phyloP scores from a whole-genome alignment of 129 eudicot species.

The Pseudognaphalium luteoalbum region DNA sequence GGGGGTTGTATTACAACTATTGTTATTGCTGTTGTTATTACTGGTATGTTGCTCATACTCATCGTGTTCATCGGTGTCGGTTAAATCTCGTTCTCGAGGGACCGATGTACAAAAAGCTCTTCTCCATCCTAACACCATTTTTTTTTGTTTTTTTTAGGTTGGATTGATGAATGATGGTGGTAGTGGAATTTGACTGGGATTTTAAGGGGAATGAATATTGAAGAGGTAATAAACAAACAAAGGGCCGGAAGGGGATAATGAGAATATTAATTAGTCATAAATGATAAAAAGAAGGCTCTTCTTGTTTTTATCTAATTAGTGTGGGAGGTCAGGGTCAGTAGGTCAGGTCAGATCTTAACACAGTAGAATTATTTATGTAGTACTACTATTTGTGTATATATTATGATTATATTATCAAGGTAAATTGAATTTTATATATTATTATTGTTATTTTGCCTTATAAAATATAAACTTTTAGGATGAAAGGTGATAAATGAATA shows the following conservation, averaged over 20 bases:
- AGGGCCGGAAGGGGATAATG: not conserved
- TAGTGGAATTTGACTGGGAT: not conserved
- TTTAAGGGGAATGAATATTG: conserved; percentile 14
- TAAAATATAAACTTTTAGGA: too few species aligned
- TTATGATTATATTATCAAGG: not conserved
- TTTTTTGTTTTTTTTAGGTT: not conserved
- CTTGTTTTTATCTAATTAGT: not conserved
- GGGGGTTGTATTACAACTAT: conserved; percentile 27
- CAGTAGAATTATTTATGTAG: conserved; percentile 26
- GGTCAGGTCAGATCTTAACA: conserved; percentile 14
- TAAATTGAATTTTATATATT: not conserved
- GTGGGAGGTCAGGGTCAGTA: conserved; percentile 2
- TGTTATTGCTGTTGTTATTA: not conserved
- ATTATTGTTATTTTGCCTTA: too few species aligned
- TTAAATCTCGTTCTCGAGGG: conserved; percentile 52
- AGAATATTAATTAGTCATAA: conserved; percentile 8
- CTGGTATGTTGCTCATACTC: not conserved
- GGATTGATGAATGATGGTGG: not conserved
- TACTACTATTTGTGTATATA: not conserved
- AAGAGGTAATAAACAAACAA: conserved; percentile 4
- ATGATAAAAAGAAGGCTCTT: not conserved
- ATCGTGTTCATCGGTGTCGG: conserved; percentile 14
- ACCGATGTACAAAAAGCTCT: conserved; percentile 90
- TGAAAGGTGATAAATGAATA: not conserved
- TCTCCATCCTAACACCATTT: conserved; percentile 89